Conservation (phyloP, 2,329 filamentous ascomycete species). For the Epichloe typhina region DNA sequence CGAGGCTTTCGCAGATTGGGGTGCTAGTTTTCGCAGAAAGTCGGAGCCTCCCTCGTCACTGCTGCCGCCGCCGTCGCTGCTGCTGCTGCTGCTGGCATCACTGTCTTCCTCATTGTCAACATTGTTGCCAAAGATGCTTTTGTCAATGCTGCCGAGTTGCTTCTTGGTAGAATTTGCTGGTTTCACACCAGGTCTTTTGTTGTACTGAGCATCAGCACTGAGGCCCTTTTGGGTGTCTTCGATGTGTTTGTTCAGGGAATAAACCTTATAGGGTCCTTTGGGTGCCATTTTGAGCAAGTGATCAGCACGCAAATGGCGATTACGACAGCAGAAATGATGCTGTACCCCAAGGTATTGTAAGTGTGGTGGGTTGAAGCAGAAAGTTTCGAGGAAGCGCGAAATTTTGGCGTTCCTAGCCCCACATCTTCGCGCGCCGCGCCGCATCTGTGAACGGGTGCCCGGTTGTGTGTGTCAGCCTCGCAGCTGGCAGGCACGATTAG, state of each 20-base stretch:
- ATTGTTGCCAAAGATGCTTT: slow-evolving; percentile 17
- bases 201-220: slow-evolving; percentile 20
- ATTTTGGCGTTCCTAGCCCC: slow-evolving; percentile 6
- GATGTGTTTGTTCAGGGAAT: slow-evolving; percentile 25
- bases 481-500: background rate
- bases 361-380: background rate
- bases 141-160: slow-evolving; percentile 11
- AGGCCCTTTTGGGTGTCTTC: slow-evolving; percentile 24
- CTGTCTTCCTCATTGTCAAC: slow-evolving; percentile 18
- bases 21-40: slow-evolving; percentile 21
- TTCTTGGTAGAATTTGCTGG: slow-evolving; percentile 20
- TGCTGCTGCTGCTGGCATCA: slow-evolving; percentile 15
- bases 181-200: slow-evolving; percentile 14
- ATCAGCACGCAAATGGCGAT: background rate
- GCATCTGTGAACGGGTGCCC: background rate
- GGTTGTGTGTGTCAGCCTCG: too few relatives aligned
- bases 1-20: slow-evolving; percentile 6
- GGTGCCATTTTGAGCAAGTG: slow-evolving; percentile 21
- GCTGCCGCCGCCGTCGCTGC: slow-evolving; percentile 21
- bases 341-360: background rate
- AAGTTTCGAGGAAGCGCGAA: slow-evolving; percentile 7
- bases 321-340: background rate
- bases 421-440: slow-evolving; percentile 1
- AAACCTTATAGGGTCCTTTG: slow-evolving; percentile 22
- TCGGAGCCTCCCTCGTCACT: slow-evolving; percentile 18